Conservation (phyloP, 1,284 basidiomycete species). For the Ganoderma lingzhi region DNA sequence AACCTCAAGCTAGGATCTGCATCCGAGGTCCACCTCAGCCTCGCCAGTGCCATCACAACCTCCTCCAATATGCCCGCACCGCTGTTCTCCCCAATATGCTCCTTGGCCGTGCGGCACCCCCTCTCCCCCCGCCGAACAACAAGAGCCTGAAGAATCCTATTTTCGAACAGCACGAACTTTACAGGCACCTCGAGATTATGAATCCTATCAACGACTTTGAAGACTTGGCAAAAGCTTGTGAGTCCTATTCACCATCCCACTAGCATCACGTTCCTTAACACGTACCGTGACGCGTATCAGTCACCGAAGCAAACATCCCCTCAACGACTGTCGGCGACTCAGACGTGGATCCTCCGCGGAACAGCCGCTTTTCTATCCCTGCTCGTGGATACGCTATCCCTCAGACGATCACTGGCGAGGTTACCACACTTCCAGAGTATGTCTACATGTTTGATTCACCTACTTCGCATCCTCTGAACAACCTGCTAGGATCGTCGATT, state of each 20-base stretch:
- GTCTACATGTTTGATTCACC: not conserved
- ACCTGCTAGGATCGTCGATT: conserved; percentile 44
- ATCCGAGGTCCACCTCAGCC: not conserved
- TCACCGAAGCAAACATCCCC: conserved; percentile 1
- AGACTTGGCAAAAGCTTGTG: conserved; percentile 47
- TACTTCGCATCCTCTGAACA: not conserved
- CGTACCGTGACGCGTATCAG: not conserved
- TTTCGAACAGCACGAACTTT: conserved; percentile 53
- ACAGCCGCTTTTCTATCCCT: conserved; percentile 3
- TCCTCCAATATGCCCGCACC: conserved; percentile 51
- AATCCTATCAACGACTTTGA: conserved; percentile 46
- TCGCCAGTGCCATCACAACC: conserved; percentile 33
- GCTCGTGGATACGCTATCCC: not conserved
- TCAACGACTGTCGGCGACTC: not conserved
- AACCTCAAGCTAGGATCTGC: not conserved
- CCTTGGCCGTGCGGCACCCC: conserved; percentile 44
- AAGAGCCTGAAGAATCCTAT: conserved; percentile 55
- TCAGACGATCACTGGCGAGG: conserved; percentile 2
- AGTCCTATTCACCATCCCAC: conserved; percentile 23
- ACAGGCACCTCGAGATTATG: conserved; percentile 57
- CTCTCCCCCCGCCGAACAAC: conserved; percentile 50
- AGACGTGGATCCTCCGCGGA: not conserved
- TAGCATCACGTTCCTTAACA: not conserved
- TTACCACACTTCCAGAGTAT: conserved; percentile 9
- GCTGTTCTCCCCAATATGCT: conserved; percentile 58